phyloP scores from a whole-genome alignment of 2,329 filamentous ascomycete species.

The Dothiorella sarmentorum region DNA sequence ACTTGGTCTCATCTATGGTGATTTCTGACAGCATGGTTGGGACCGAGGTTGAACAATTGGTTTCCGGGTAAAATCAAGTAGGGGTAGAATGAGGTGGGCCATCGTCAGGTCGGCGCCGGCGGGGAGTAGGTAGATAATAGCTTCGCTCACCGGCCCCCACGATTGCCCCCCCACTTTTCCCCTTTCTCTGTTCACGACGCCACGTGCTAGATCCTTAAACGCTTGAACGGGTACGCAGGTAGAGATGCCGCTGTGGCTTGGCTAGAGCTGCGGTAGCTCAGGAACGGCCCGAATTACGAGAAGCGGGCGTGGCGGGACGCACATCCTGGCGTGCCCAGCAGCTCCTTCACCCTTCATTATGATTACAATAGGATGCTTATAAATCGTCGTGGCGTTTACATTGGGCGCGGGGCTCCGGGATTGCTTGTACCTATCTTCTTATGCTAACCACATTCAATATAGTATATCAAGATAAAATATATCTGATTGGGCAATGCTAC shows the following conservation, averaged over 20 bases:
- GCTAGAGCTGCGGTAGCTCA: neutral
- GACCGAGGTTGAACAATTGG: neutral
- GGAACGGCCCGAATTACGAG: neutral
- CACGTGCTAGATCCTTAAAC: neutral
- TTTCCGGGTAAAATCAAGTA: neutral
- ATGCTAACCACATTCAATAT: neutral
- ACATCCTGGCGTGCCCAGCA: too few relatives aligned
- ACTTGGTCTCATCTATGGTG: constrained; percentile 44
- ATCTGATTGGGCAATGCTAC: neutral
- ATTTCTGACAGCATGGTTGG: constrained; percentile 42
- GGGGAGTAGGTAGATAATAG: neutral
- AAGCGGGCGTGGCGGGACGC: neutral
- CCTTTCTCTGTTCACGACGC: neutral
- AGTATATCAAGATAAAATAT: neutral
- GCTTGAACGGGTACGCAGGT: neutral
- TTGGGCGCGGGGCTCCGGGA: too few relatives aligned
- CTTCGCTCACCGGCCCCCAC: neutral
- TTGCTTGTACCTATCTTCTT: too few relatives aligned
- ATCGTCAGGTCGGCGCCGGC: too few relatives aligned
- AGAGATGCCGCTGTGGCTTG: neutral
- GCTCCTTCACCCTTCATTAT: neutral
- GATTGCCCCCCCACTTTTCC: neutral
- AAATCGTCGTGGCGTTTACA: too few relatives aligned
- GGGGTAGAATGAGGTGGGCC: too few relatives aligned
- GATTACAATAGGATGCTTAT: neutral